A percentile compares a stretch with the other conserved stretches of the same genome.
Conservation (phyloP, 129 eudicot species). For the Rutidosis leptorrhynchoides region DNA sequence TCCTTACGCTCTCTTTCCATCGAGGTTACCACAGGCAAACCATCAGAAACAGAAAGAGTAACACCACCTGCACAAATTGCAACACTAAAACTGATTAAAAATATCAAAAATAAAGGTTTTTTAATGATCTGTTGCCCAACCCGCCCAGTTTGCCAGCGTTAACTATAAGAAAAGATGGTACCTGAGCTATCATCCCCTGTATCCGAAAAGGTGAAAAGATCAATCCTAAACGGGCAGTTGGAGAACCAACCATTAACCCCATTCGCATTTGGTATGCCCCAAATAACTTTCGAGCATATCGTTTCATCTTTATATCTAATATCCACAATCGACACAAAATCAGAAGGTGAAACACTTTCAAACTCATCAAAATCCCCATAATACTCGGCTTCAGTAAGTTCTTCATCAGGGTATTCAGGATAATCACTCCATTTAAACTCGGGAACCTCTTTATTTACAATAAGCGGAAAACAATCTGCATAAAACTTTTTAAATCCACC, state of each 20-base stretch:
- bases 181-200: slow-evolving; percentile 36
- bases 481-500: slow-evolving; percentile 92
- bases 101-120: not conserved
- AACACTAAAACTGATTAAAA: not conserved
- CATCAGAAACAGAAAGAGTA: slow-evolving; percentile 53
- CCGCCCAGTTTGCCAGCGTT: not conserved
- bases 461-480: slow-evolving; percentile 92
- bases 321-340: slow-evolving; percentile 80
- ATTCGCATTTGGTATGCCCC: slow-evolving; percentile 80
- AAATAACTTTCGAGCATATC: slow-evolving; percentile 70
- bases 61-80: slow-evolving; percentile 31
- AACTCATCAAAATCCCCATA: slow-evolving; percentile 75
- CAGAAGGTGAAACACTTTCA: slow-evolving; percentile 62
- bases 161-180: not conserved
- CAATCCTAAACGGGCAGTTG: slow-evolving; percentile 78
- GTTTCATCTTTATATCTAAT: slow-evolving; percentile 58
- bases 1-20: slow-evolving; percentile 83
- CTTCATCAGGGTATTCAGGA: slow-evolving; percentile 70
- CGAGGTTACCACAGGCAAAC: slow-evolving; percentile 61
- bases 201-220: slow-evolving; percentile 49
- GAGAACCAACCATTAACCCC: slow-evolving; percentile 76
- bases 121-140: not conserved
- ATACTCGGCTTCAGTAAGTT: slow-evolving; percentile 83
- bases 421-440: slow-evolving; percentile 47
- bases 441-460: slow-evolving; percentile 77